A percentile compares a stretch with the other conserved stretches of the same genome.
Conservation (phyloP, 2,329 filamentous ascomycete genomes). For the Lachnellula cervina region DNA sequence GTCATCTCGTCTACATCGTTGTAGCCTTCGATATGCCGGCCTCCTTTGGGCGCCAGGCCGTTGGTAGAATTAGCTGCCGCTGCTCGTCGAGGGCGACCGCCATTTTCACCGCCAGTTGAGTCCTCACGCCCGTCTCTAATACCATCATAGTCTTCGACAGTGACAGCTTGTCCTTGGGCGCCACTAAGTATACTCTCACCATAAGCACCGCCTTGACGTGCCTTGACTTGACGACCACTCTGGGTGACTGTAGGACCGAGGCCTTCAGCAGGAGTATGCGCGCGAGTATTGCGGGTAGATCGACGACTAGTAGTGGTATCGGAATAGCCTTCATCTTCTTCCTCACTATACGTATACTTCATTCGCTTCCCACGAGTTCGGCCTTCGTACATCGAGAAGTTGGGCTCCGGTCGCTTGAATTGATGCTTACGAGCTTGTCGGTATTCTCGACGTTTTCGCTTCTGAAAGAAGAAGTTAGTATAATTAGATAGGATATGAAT, state of each 20-base stretch:
- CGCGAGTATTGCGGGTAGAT: conserved; percentile 69
- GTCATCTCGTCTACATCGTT: conserved; percentile 57
- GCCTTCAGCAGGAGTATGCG: conserved; percentile 67
- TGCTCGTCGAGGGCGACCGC: conserved; percentile 39
- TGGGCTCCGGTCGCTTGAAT: conserved; percentile 81
- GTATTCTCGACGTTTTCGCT: conserved; percentile 90
- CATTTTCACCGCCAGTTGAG: conserved; percentile 22
- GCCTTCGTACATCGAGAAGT: conserved; percentile 92
- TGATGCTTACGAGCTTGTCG: conserved; percentile 68
- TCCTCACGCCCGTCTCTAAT: conserved; percentile 43
- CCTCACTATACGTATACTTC: conserved; percentile 93
- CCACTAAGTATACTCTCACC: conserved; percentile 52
- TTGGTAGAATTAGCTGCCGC: conserved; percentile 21
- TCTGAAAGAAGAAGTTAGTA: conserved; percentile 47
- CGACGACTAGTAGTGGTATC: conserved; percentile 58
- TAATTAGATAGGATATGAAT: conserved; percentile 13
- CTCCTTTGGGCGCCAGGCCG: conserved; percentile 37
- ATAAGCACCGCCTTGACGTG: conserved; percentile 50
- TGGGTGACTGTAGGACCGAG: conserved; percentile 65
- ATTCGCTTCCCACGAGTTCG: conserved; percentile 93
- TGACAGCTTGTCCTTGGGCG: conserved; percentile 20
- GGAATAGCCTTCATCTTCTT: conserved; percentile 66
- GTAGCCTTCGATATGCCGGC: conserved; percentile 46
- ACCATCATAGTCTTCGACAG: conserved; percentile 36
- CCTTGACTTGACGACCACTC: conserved; percentile 79